Conservation (phyloP, 805 yeast genomes). For the Suhomyces kilbournensis region DNA sequence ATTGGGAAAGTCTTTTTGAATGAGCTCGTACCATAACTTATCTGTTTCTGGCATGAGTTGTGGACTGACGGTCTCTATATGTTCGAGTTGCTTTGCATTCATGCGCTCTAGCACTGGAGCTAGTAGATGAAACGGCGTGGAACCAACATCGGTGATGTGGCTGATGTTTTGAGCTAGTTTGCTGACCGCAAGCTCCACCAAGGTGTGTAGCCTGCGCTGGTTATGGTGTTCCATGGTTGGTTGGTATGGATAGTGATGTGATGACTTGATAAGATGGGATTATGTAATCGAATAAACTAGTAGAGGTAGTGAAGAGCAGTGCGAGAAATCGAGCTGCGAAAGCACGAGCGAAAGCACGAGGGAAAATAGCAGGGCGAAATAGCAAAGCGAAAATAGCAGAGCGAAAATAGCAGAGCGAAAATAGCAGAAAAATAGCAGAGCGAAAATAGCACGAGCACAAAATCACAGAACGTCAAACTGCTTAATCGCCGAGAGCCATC, state of each 20-base stretch:
- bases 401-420: too few relatives aligned
- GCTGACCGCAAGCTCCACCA: slow-evolving; percentile 10
- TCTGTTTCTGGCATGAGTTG: slow-evolving; percentile 42
- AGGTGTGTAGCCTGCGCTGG: slow-evolving; percentile 3
- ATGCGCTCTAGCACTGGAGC: slow-evolving; percentile 46
- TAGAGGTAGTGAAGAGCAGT: background rate
- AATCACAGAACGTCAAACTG: too few relatives aligned
- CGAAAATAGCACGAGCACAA: too few relatives aligned
- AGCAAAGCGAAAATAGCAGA: too few relatives aligned
- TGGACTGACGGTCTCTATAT: slow-evolving; percentile 42
- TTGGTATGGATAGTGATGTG: background rate
- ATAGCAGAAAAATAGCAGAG: too few relatives aligned
- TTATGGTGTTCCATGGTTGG: background rate
- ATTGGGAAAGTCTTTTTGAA: slow-evolving; percentile 47
- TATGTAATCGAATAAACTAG: background rate
- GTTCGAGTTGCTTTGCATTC: slow-evolving; percentile 32
- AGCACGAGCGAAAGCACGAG: too few relatives aligned
- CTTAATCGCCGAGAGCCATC: too few relatives aligned
- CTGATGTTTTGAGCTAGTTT: slow-evolving; percentile 10
- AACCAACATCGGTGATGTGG: slow-evolving; percentile 10
- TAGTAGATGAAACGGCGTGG: slow-evolving; percentile 42
- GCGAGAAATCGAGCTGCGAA: background rate
- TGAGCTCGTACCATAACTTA: slow-evolving; percentile 43
- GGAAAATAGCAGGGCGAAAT: too few relatives aligned
- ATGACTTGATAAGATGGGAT: background rate